Percentiles rank a stretch among this genome's conserved stretches.
phyloP scores from a whole-genome alignment of 176 grass and related monocot genomes.

The Aegilops bicornis region DNA sequence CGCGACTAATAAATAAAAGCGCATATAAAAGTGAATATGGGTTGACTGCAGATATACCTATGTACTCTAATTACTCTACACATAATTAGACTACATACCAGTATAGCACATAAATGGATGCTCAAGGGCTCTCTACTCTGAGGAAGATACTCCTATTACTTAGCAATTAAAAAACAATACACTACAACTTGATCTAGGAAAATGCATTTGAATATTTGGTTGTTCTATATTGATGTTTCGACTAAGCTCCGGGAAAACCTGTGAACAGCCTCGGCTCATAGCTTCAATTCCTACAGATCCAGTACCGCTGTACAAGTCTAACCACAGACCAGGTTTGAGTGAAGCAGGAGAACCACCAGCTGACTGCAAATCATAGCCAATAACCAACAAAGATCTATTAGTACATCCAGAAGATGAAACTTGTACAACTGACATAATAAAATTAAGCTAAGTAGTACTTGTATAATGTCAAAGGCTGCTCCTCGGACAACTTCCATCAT shows the following conservation, averaged over 20 bases:
- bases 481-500: conserved; percentile 98
- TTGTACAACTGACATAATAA: not conserved
- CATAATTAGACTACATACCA: not conserved
- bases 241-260: conserved; percentile 42
- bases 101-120: conserved; percentile 1
- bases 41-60: not conserved
- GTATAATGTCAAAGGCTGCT: conserved; percentile 92
- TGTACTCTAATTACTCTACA: not conserved
- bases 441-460: conserved; percentile 44
- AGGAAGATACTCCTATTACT: not conserved
- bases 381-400: not conserved
- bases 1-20: not conserved
- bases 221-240: conserved; percentile 14
- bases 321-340: conserved; percentile 83
- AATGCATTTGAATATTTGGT: not conserved
- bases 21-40: not conserved
- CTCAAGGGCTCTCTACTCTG: not conserved
- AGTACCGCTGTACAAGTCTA: conserved; percentile 96
- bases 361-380: conserved; percentile 53
- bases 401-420: conserved; percentile 7
- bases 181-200: not conserved
- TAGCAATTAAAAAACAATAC: not conserved
- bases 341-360: conserved; percentile 91
- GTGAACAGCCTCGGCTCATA: conserved; percentile 93
- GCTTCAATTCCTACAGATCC: conserved; percentile 99